Evolutionary conservation across 2,329 filamentous ascomycete species (phyloP).

Genomic region (Cladosporium sp.): DNA sequence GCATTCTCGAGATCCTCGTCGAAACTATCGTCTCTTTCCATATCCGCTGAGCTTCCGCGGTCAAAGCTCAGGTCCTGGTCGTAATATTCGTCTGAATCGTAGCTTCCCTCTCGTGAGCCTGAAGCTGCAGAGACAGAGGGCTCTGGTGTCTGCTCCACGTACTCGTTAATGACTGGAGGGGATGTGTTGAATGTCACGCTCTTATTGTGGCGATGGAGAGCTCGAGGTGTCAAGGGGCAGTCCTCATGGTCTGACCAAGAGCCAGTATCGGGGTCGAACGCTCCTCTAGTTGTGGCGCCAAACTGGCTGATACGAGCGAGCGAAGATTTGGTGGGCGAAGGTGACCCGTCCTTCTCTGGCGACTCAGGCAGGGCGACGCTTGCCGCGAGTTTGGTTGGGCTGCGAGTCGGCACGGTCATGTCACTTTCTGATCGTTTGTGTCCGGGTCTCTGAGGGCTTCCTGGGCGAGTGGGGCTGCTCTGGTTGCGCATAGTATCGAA

Average conservation of each 20-base stretch:
- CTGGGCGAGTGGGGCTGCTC: conserved; percentile 27
- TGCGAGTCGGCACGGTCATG: conserved; percentile 52
- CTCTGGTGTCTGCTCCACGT: conserved; percentile 95
- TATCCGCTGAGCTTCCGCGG: conserved; percentile 54
- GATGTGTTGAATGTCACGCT: conserved; percentile 95
- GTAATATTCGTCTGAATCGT: conserved; percentile 70
- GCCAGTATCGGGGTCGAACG: conserved; percentile 62
- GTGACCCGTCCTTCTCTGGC: conserved; percentile 60
- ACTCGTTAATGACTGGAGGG: conserved; percentile 92
- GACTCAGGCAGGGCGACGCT: conserved; percentile 27
- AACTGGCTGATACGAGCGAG: conserved; percentile 60
- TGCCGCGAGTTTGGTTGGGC: conserved; percentile 42
- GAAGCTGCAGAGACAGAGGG: conserved; percentile 78
- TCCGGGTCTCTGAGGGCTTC: conserved; percentile 23
- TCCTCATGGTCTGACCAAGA: conserved; percentile 63
- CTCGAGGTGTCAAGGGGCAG: conserved; percentile 56
- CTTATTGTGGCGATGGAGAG: conserved; percentile 79
- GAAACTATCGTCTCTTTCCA: conserved; percentile 72
- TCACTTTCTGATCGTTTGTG: conserved; percentile 51
- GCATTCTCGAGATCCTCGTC: conserved; percentile 93
- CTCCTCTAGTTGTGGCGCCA: conserved; percentile 45
- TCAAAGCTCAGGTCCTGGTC: conserved; percentile 61
- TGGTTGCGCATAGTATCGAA: conserved; percentile 42
- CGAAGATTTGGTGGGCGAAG: conserved; percentile 84
- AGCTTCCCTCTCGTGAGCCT: conserved; percentile 87